Base-by-base conservation (phyloP, 495 filamentous ascomycete species). In the Xylaria intraflava region DNA sequence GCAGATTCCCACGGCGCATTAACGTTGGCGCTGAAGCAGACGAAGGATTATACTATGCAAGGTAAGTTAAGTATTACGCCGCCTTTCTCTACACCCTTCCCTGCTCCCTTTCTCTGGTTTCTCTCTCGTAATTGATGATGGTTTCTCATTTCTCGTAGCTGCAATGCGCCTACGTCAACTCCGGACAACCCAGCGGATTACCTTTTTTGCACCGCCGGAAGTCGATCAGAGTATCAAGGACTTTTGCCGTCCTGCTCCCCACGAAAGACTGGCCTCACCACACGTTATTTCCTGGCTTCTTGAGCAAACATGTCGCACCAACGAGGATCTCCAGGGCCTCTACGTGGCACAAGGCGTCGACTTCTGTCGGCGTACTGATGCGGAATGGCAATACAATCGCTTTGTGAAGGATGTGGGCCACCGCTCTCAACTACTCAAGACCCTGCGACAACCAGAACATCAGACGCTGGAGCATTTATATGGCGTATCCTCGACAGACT, bases 301-400 rank as follows among this genome's bases (percentile, higher is more conserved):
- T 0, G 71, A 83, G 45, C 79, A 84, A 44, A 83, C 83, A 0
- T 86, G 83, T 57, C 66, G 60, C 17, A 71, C 59, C 10, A 81
- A 76, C 29, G 73, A 80, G 50, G 76, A 83, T 19, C 46, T 83
- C 0, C 75, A 78, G 40, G 69, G 77, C 0, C 67, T 86, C 0
- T 84, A 79, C 42, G 71, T 74, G 30, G 69, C 79, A 0, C 82
- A 85, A 58, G 83, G 80, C 0, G 62, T 65, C 8, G 78, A 83
- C 51, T 85, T 80, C 54, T 82, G 79, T 49, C 65, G 65, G 2
- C 68, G 72, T 2, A 67, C 66, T 0, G 62, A 72, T 19, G 57
- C 67, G 1, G 57, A 58, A 3, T 56, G 60, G 39, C 49, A 53
- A n/a, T 55, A 66, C 31, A 53, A 53, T 0, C 44, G 60, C 6